Conservation (phyloP, 805 yeast genomes). For the Wickerhamomyces bovis region DNA sequence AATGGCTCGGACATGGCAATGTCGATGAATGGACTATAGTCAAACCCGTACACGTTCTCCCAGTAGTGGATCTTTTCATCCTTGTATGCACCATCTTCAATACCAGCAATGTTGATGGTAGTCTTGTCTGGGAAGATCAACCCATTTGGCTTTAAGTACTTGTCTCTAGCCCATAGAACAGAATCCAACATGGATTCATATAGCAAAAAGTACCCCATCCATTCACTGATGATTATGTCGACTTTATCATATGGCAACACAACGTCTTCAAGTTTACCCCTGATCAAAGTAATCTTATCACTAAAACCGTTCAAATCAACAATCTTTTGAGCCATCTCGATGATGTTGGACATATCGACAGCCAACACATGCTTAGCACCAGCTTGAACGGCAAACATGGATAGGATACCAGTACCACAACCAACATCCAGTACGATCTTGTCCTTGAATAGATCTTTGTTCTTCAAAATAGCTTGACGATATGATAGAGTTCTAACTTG, state of each 20-base stretch:
- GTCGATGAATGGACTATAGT: constrained; percentile 84
- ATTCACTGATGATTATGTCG: constrained; percentile 92
- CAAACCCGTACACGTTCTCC: constrained; percentile 97
- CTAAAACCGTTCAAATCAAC: constrained; percentile 76
- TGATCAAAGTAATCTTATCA: constrained; percentile 80
- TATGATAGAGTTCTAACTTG: constrained; percentile 87
- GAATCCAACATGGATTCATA: constrained; percentile 98
- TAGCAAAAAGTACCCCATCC: constrained; percentile 98
- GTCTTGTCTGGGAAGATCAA: constrained; percentile 93
- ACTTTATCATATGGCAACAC: constrained; percentile 79
- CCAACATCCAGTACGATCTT: constrained; percentile 96
- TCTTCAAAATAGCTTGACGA: constrained; percentile 86
- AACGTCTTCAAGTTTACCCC: constrained; percentile 94
- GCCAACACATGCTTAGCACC: constrained; percentile 98
- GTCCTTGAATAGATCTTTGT: constrained; percentile 83
- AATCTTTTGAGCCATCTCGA: constrained; percentile 91
- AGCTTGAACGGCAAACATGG: constrained; percentile 98
- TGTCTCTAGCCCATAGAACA: constrained; percentile 90
- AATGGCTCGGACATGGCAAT: constrained; percentile 89
- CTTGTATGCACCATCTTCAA: constrained; percentile 90
- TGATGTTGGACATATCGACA: constrained; percentile 95
- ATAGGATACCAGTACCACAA: constrained; percentile 96
- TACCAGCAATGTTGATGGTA: constrained; percentile 80
- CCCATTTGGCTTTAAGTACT: constrained; percentile 63
- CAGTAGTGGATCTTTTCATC: constrained; percentile 88